These are phyloP conservation scores for Pyrrhoderma lamaoense DNA, from an alignment of 1,284 basidiomycete species.

Conservation along the genomic window DNA sequence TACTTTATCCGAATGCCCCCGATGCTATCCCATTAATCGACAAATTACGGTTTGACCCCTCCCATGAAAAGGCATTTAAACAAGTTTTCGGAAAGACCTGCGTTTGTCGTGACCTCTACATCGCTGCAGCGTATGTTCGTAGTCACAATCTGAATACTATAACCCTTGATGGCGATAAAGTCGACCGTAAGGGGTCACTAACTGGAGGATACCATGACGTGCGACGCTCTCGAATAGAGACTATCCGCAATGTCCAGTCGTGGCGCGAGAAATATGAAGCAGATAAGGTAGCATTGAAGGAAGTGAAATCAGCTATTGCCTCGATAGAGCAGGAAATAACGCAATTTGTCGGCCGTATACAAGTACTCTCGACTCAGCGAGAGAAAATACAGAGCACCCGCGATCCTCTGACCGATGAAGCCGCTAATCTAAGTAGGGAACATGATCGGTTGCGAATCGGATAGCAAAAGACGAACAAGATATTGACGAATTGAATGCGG, in stretches of 20 bases:
- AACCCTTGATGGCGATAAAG: conserved; percentile 96
- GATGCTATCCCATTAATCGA: conserved; percentile 86
- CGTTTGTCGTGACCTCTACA: conserved; percentile 87
- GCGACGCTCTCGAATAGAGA: conserved; percentile 83
- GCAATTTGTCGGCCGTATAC: conserved; percentile 64
- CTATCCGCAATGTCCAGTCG: conserved; percentile 68
- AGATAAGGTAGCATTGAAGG: conserved; percentile 57
- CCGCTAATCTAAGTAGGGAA: conserved; percentile 55
- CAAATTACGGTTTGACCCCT: conserved; percentile 74
- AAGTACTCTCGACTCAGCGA: conserved; percentile 64
- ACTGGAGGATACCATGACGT: conserved; percentile 97
- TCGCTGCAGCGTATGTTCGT: conserved; percentile 92
- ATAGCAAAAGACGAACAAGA: conserved; percentile 62
- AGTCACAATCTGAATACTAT: conserved; percentile 94
- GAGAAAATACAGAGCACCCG: conserved; percentile 65
- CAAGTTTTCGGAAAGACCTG: conserved; percentile 99
- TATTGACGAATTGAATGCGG: conserved; percentile 65
- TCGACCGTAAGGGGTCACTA: conserved; percentile 91
- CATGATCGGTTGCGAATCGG: conserved; percentile 64
- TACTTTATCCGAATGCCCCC: conserved; percentile 63
- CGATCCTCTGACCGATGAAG: conserved; percentile 61
- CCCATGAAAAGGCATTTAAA: conserved; percentile 80
- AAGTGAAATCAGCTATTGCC: conserved; percentile 67
- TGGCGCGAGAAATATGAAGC: conserved; percentile 73
- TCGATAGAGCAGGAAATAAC: conserved; percentile 87